Conservation (phyloP, 176 grass and related monocot species). For the Zizania latifolia region DNA sequence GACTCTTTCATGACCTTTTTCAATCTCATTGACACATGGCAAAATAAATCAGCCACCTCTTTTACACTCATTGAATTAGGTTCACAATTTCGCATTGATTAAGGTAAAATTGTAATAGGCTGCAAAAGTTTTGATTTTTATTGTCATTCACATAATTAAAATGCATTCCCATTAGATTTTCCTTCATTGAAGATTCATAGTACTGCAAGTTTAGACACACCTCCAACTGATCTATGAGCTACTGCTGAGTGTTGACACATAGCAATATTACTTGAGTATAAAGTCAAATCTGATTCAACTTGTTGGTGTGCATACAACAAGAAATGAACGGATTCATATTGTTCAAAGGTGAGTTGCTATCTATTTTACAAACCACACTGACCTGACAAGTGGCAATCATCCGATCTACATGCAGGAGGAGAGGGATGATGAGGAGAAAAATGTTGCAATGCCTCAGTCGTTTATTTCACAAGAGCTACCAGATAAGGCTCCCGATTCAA, state of each 20-base stretch:
- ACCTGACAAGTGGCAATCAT: background rate
- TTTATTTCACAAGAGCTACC: background rate
- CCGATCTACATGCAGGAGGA: background rate
- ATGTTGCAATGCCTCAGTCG: background rate
- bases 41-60: background rate
- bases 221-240: background rate
- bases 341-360: background rate
- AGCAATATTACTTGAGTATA: background rate
- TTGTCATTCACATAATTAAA: background rate
- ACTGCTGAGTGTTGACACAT: background rate
- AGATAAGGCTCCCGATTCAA: background rate
- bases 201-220: background rate
- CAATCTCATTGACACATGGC: no score
- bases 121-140: background rate
- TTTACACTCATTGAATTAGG: background rate
- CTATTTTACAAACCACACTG: background rate
- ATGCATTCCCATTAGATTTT: background rate
- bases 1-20: no score
- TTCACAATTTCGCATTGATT: no score
- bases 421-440: background rate
- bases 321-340: background rate
- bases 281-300: background rate
- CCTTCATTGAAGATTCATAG: background rate
- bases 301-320: background rate
- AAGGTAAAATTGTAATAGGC: no score